Conservation (phyloP, 2,329 filamentous ascomycete species). For the Sporothrix luriei region DNA sequence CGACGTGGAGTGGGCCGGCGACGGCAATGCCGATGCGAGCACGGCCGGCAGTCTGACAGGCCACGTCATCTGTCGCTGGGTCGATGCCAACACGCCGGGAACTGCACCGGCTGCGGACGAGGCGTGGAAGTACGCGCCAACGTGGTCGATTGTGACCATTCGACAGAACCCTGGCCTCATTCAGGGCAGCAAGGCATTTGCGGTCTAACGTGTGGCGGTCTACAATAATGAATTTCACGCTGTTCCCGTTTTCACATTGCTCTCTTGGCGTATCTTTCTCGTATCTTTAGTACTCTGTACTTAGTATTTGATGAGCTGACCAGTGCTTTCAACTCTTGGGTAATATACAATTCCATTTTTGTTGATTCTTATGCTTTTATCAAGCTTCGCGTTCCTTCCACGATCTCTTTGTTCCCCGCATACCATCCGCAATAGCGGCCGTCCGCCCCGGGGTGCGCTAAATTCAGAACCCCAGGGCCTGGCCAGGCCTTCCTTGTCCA, state of each 20-base stretch:
- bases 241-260: neutral
- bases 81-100: constrained; percentile 72
- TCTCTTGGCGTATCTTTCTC: neutral
- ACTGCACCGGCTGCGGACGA: constrained; percentile 84
- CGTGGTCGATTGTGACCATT: constrained; percentile 71
- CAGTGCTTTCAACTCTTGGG: neutral
- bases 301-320: constrained; percentile 5
- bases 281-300: neutral
- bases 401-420: neutral
- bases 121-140: constrained; percentile 71
- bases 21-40: constrained; percentile 35
- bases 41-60: constrained; percentile 55
- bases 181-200: constrained; percentile 73
- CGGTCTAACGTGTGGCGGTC: constrained; percentile 44
- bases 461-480: neutral
- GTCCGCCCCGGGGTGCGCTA: constrained; percentile 6
- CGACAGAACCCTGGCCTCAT: constrained; percentile 79
- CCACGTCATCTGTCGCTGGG: constrained; percentile 78
- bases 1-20: constrained; percentile 65
- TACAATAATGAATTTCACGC: neutral
- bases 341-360: neutral
- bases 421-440: neutral
- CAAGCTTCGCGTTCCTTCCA: neutral
- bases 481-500: neutral
- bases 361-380: neutral